Evolutionary conservation across 257 asterid genomes (phyloP), one percentile per base, ranked within the genome.

Genomic region (Solanum arcanum): DNA sequence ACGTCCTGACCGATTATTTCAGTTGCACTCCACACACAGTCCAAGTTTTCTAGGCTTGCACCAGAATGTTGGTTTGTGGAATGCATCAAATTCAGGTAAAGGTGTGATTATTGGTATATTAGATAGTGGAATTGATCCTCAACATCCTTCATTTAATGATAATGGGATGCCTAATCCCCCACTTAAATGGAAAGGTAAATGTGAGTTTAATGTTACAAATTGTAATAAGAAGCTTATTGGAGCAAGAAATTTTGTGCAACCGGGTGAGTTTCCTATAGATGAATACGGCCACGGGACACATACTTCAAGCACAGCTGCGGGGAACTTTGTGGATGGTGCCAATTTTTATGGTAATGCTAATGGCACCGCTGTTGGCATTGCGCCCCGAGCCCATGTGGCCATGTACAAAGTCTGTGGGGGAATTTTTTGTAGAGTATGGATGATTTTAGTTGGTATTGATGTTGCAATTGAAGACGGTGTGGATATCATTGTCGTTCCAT

Each of bases 81-180:
- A 83, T 47, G 41, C 64, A 35, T 73, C 29, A 59, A 59, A 59
- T 59, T 59, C 66, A 59, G 62, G 62, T 83, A 49, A 83, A 83
- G 86, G 86, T 49, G 73, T 83, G 39, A 56, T 20, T 20, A 83
- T 83, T 1, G 87, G 87, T 23, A 7, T 85, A 3, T 0, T 56
- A 8, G 64, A 56, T 56, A 16, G 1, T 56, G 64, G 83, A 27
- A 85, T 85, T 16, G 7, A 14, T 23, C 83, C 47, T 7, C 23
- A 47, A 9, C 87, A 85, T 59, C 87, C 83, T 14, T 85, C 83
- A 6, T 85, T 85, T 41, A 85, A n/a, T 76, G 87, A 85, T 12
- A n/a, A 20, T n/a, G 87, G n/a, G 18, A 85, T 85, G 87, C 82
- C 87, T 21, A 37, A 76, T 85, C 87, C 87, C 15, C 87, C 87